A percentile compares a stretch with the other conserved stretches of the same genome.
phyloP scores from a whole-genome alignment of 1,139 yeast species.

The Scheffersomyces parashehatae region DNA sequence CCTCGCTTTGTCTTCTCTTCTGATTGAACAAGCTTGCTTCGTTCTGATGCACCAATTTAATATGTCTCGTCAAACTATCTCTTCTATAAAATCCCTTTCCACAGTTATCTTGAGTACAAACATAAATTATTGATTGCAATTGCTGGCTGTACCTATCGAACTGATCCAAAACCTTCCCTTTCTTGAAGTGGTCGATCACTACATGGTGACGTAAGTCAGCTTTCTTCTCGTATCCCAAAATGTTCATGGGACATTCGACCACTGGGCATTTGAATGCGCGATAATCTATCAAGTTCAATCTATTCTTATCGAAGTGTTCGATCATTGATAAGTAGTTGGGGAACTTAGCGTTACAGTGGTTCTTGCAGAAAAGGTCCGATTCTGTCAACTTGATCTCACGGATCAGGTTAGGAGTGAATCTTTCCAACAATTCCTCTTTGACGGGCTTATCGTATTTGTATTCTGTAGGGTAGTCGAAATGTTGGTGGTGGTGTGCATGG shows the following conservation, averaged over 20 bases:
- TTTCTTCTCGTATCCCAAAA: slow-evolving; percentile 58
- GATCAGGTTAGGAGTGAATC: slow-evolving; percentile 6
- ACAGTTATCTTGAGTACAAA: slow-evolving; percentile 37
- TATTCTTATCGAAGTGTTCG: slow-evolving; percentile 11
- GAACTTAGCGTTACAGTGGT: slow-evolving; percentile 11
- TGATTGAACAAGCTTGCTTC: slow-evolving; percentile 7
- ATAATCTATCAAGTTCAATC: slow-evolving; percentile 9
- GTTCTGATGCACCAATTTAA: slow-evolving; percentile 51
- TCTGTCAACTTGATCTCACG: slow-evolving; percentile 8
- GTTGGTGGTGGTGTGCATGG: background rate
- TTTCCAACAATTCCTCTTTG: slow-evolving; percentile 6
- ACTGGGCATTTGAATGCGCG: slow-evolving; percentile 48
- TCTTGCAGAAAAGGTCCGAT: slow-evolving; percentile 10
- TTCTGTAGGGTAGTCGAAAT: background rate
- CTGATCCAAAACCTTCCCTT: slow-evolving; percentile 19
- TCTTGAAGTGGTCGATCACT: slow-evolving; percentile 49
- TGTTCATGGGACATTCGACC: slow-evolving; percentile 58
- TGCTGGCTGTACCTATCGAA: slow-evolving; percentile 7
- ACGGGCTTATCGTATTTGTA: slow-evolving; percentile 1
- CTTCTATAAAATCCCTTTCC: slow-evolving; percentile 55
- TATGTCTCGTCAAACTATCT: slow-evolving; percentile 58
- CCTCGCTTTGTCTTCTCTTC: slow-evolving; percentile 4
- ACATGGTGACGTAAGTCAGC: slow-evolving; percentile 66
- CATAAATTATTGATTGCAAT: slow-evolving; percentile 10
- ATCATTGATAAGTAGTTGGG: slow-evolving; percentile 10